Evolutionary conservation across 306 rosid species (phyloP).

Genomic region (Vigna trinervia): DNA sequence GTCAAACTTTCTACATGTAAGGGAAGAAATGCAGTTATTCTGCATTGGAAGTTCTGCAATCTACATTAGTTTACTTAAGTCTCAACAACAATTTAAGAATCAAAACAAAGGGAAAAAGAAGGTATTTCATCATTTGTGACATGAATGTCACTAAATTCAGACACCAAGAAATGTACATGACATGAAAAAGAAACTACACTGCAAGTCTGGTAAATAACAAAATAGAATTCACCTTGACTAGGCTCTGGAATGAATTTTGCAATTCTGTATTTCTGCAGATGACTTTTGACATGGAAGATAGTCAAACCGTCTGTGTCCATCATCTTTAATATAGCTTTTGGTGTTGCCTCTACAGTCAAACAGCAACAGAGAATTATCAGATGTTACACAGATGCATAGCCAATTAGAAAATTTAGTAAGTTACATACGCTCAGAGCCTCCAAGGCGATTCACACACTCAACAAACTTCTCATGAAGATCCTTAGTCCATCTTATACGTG

Average conservation of each 20-base stretch:
- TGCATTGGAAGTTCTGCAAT: conserved; percentile 10
- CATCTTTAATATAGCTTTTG: conserved; percentile 78
- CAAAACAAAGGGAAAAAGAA: conserved; percentile 5
- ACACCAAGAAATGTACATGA: conserved; percentile 13
- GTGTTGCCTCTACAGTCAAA: conserved; percentile 78
- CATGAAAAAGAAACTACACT: conserved; percentile 32
- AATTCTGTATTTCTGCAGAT: conserved; percentile 91
- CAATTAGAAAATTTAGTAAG: conserved; percentile 1
- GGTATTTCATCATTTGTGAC: conserved; percentile 14
- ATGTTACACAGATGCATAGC: conserved; percentile 10
- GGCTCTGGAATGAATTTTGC: conserved; percentile 83
- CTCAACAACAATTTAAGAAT: conserved; percentile 6
- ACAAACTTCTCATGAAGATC: conserved; percentile 95
- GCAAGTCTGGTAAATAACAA: background rate
- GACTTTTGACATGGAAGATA: conserved; percentile 93
- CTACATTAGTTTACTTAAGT: conserved; percentile 8
- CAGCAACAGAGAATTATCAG: conserved; percentile 30
- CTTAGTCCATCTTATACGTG: conserved; percentile 89
- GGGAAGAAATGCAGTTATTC: conserved; percentile 22
- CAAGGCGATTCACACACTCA: conserved; percentile 82
- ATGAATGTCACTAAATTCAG: conserved; percentile 12
- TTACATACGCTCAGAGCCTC: conserved; percentile 86
- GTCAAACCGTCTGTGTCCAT: conserved; percentile 86
- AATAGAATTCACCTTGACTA: conserved; percentile 59
- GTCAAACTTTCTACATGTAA: conserved; percentile 20